These are phyloP conservation scores for Bipolaris oryzae DNA, from an alignment of 2,329 filamentous ascomycete species.

Conservation along the genomic window DNA sequence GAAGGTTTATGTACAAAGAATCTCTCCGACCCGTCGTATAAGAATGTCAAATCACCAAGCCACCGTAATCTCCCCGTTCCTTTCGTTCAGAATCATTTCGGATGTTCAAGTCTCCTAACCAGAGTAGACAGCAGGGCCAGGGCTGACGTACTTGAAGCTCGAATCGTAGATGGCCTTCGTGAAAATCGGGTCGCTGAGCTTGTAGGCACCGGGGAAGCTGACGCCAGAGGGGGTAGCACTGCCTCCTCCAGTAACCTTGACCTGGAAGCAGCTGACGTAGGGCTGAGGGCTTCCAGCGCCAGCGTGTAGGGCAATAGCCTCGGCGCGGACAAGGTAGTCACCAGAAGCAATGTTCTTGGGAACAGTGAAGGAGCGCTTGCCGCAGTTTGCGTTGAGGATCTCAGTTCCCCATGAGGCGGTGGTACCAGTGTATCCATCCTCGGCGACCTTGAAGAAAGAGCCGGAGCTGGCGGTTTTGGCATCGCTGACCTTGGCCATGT, in stretches of 20 bases:
- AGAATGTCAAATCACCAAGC: too few relatives aligned
- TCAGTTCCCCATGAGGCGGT: slow-evolving; percentile 46
- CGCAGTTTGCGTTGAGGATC: slow-evolving; percentile 49
- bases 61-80: background rate
- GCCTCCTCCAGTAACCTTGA: slow-evolving; percentile 46
- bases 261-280: slow-evolving; percentile 47
- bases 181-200: slow-evolving; percentile 42
- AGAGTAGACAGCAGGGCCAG: slow-evolving; percentile 42
- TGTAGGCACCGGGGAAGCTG: slow-evolving; percentile 45
- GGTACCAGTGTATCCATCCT: slow-evolving; percentile 46
- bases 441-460: slow-evolving; percentile 49
- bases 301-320: slow-evolving; percentile 45
- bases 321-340: slow-evolving; percentile 44
- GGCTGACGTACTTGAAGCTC: slow-evolving; percentile 44
- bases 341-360: slow-evolving; percentile 42
- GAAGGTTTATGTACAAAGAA: background rate
- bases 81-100: background rate
- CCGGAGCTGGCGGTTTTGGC: slow-evolving; percentile 39
- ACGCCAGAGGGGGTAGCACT: slow-evolving; percentile 43
- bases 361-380: slow-evolving; percentile 45
- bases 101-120: slow-evolving; percentile 26
- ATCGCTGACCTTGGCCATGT: slow-evolving; percentile 48
- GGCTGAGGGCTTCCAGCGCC: slow-evolving; percentile 42
- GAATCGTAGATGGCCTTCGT: slow-evolving; percentile 43
- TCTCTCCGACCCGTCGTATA: too few relatives aligned